Percentiles rank a stretch among this genome's conserved stretches.
Conservation (phyloP, 257 asterid species). For the Solanum tarapatanum region DNA sequence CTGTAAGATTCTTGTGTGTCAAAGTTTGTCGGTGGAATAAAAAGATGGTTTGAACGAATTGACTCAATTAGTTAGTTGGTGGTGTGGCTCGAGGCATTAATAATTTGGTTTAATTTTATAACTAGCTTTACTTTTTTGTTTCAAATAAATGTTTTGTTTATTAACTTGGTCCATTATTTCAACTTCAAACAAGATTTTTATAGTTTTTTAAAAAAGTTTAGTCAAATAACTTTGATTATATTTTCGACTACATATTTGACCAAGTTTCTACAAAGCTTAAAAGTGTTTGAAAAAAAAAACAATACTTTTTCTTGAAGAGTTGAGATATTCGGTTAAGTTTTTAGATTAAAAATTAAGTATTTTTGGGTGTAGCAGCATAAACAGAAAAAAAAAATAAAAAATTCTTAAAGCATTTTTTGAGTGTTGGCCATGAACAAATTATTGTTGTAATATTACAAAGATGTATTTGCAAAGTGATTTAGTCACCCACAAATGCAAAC, state of each 20-base stretch:
- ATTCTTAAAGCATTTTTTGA: neutral
- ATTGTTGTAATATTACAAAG: neutral
- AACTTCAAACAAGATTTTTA: neutral
- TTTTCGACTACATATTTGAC: neutral
- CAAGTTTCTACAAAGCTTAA: neutral
- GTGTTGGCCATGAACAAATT: neutral
- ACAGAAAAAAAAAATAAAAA: neutral
- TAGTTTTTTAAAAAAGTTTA: neutral
- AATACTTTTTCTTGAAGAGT: neutral
- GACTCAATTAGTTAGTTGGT: slow-evolving; percentile 4
- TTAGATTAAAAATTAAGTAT: neutral
- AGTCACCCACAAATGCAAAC: neutral
- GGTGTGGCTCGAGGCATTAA: slow-evolving; percentile 57
- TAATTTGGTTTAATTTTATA: neutral
- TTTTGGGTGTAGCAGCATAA: neutral
- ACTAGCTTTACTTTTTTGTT: neutral
- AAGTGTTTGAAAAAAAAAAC: no score
- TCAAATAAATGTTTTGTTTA: neutral
- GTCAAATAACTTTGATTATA: neutral
- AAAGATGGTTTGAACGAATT: slow-evolving; percentile 24
- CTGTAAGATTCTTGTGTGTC: slow-evolving; percentile 12
- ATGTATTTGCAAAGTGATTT: neutral
- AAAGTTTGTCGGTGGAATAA: slow-evolving; percentile 12
- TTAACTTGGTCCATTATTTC: neutral
- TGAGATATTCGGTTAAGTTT: neutral